phyloP scores from a whole-genome alignment of 768 basidiomycete genomes.

The Rhizopogon sp. region DNA sequence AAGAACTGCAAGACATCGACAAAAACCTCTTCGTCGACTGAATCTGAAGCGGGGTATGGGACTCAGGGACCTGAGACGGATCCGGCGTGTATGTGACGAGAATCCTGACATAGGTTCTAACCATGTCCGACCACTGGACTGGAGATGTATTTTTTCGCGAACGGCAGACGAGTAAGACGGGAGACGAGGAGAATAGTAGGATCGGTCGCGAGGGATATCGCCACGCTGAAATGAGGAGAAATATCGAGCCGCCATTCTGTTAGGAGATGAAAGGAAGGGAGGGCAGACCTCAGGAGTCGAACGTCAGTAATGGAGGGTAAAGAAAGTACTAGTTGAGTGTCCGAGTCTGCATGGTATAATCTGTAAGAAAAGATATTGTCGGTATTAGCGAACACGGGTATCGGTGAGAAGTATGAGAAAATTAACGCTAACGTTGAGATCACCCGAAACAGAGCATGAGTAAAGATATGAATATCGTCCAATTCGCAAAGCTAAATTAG shows the following conservation, averaged over 20 bases:
- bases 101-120: constrained; percentile 52
- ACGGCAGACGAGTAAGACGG: constrained; percentile 26
- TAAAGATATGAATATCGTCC: neutral
- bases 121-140: constrained; percentile 36
- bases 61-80: constrained; percentile 57
- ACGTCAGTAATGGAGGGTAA: neutral
- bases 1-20: constrained; percentile 47
- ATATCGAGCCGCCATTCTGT: constrained; percentile 2
- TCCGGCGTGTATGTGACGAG: constrained; percentile 49
- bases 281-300: neutral
- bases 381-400: neutral
- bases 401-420: neutral
- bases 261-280: neutral
- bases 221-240: constrained; percentile 7
- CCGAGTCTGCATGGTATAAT: neutral
- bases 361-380: constrained; percentile 1
- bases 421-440: too few species aligned
- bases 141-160: constrained; percentile 33
- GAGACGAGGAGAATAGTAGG: neutral
- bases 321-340: neutral
- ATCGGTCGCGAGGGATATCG: neutral
- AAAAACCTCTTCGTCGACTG: constrained; percentile 48
- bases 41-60: constrained; percentile 40
- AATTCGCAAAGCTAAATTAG: too few species aligned
- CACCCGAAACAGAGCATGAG: too few species aligned